A percentile compares a stretch with the other conserved stretches of the same genome.
Conservation (phyloP, 345 rosid species). For the Eucalyptus decipiens region DNA sequence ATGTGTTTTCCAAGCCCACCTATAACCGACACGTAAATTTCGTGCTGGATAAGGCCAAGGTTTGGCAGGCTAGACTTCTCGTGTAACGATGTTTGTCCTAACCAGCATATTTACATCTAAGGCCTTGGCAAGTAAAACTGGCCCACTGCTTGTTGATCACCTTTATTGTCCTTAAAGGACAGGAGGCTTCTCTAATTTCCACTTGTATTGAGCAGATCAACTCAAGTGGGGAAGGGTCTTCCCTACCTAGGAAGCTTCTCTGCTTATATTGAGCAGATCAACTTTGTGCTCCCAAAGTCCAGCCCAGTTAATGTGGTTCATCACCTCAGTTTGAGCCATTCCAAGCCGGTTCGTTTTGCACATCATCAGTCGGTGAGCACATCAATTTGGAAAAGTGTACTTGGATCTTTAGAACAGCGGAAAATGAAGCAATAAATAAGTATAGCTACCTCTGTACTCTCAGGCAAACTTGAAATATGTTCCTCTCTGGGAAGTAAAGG, state of each 20-base stretch:
- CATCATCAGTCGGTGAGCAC: neutral
- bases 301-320: neutral
- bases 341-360: neutral
- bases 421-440: neutral
- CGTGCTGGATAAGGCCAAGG: neutral
- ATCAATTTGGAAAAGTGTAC: neutral
- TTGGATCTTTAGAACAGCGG: neutral
- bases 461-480: neutral
- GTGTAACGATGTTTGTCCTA: neutral
- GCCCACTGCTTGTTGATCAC: neutral
- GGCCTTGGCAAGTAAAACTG: neutral
- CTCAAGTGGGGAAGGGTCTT: neutral
- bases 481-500: neutral
- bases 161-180: neutral
- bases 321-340: neutral
- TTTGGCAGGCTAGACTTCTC: neutral
- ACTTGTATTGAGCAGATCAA: too few relatives aligned
- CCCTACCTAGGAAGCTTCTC: neutral
- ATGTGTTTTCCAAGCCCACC: neutral
- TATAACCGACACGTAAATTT: neutral
- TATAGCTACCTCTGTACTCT: neutral
- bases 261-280: neutral
- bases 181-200: too few relatives aligned
- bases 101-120: neutral
- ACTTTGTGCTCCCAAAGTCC: neutral